Evolutionary conservation across 2,329 filamentous ascomycete species (phyloP), one percentile per base, ranked within the genome.

Genomic region (Aspergillus melleus): DNA sequence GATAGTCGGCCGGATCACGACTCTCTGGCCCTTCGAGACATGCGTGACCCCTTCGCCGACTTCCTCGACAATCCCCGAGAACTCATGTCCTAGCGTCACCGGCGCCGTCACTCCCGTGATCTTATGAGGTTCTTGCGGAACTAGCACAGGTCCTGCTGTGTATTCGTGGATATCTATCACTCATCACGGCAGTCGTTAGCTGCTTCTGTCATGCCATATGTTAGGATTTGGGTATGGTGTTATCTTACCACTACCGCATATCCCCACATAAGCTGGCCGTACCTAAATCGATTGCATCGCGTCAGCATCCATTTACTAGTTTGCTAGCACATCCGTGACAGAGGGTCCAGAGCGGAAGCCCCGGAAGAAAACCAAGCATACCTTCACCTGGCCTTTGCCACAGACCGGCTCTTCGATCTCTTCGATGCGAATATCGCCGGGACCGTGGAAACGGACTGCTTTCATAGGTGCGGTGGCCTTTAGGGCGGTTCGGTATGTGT

Each of bases 81-180:
- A 87, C 67, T 90, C 88, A 67, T 90, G 87, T 24, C 88, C 87
- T 16, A 90, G 77, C 0, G 81, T 86, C 14, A 89, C 79, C 1
- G 86, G 87, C 42, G 84, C 78, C 0, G 75, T 78, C 55, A 85
- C 82, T 24, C 80, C 76, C 0, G 86, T 89, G 22, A 88, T 72
- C 2, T 80, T 81, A 66, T 90, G 86, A 0, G 86, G 84, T 20
- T 62, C 58, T n/a, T 66, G 61, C 3, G 84, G 83, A 1, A 81
- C 80, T 70, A 85, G 80, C 20, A 75, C 81, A 14, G 78, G 76
- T 1, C 78, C 79, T 16, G 77, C 76, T 32, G 81, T 73, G 65
- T 81, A 86, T 69, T 86, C 83, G 64, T 85, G 82, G 4, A 83
- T 68, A 63, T 84, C 81, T 69, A 32, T 29, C 6, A 9, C 26